A percentile compares a stretch with the other conserved stretches of the same genome.
Conservation (phyloP, 306 rosid genomes). For the Acacia acuminata region DNA sequence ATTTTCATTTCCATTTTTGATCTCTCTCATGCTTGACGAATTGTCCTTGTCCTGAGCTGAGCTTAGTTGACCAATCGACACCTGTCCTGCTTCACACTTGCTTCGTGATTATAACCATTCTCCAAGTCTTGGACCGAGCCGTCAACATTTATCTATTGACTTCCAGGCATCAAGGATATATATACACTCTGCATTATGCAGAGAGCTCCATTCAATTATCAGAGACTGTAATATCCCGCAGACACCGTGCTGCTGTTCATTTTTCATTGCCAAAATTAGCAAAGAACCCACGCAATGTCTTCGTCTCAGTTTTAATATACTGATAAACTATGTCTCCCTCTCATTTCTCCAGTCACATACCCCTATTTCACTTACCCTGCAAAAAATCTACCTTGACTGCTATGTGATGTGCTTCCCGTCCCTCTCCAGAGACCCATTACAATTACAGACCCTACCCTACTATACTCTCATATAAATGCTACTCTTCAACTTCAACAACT, state of each 20-base stretch:
- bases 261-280: constrained; percentile 29
- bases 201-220: constrained; percentile 29
- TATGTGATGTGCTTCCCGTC: constrained; percentile 20
- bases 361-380: constrained; percentile 9
- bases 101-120: neutral
- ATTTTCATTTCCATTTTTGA: neutral
- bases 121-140: neutral
- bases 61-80: neutral
- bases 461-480: neutral
- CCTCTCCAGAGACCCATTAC: constrained; percentile 39
- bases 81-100: neutral
- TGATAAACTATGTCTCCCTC: constrained; percentile 5
- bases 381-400: constrained; percentile 32
- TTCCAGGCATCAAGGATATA: neutral
- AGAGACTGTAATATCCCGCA: constrained; percentile 1
- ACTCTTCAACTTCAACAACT: neutral
- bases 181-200: constrained; percentile 8
- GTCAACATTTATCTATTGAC: neutral
- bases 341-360: constrained; percentile 21
- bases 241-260: constrained; percentile 4
- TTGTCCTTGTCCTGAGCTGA: neutral
- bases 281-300: constrained; percentile 36
- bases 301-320: constrained; percentile 6
- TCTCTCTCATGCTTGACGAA: neutral
- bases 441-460: constrained; percentile 33